Percentiles rank a stretch among this genome's conserved stretches.
Evolutionary conservation across 2,329 filamentous ascomycete species (phyloP).

Genomic region (Celoporthe dispersa): DNA sequence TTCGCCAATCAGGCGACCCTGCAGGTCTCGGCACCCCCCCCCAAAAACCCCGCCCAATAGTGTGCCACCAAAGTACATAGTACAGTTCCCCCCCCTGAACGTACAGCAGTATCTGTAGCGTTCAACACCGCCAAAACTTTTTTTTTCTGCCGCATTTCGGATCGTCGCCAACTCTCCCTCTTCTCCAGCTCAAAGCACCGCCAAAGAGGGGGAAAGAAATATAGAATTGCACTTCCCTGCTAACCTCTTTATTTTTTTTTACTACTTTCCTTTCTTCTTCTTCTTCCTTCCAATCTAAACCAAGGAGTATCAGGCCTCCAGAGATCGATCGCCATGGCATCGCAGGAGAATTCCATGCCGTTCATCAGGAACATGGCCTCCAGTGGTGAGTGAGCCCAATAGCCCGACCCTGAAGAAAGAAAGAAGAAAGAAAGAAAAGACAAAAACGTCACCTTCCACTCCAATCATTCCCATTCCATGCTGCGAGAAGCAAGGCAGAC

Average conservation of each 20-base stretch:
- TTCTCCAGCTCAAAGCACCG: neutral
- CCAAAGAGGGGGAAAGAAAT: neutral
- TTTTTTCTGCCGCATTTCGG: conserved; percentile 10
- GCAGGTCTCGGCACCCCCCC: neutral
- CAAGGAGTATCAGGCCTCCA: neutral
- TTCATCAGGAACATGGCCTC: conserved; percentile 86
- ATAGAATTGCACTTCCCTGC: neutral
- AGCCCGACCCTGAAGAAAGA: too few species aligned
- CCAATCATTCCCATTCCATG: conserved; percentile 1
- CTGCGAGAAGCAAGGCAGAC: neutral
- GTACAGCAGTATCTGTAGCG: neutral
- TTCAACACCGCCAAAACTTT: conserved; percentile 18
- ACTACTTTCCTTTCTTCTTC: too few species aligned
- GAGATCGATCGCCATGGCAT: conserved; percentile 40
- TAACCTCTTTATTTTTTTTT: neutral
- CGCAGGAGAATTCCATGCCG: conserved; percentile 60
- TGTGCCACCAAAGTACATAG: neutral
- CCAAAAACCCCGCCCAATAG: neutral
- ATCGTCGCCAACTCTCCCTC: neutral
- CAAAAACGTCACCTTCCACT: conserved; percentile 20
- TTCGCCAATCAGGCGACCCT: neutral
- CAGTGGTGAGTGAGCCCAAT: conserved; percentile 68
- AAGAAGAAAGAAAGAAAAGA: too few species aligned
- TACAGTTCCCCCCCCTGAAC: neutral
- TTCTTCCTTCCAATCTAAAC: neutral